Conservation (phyloP, 129 eudicot species). For the Escallonia rubra region DNA sequence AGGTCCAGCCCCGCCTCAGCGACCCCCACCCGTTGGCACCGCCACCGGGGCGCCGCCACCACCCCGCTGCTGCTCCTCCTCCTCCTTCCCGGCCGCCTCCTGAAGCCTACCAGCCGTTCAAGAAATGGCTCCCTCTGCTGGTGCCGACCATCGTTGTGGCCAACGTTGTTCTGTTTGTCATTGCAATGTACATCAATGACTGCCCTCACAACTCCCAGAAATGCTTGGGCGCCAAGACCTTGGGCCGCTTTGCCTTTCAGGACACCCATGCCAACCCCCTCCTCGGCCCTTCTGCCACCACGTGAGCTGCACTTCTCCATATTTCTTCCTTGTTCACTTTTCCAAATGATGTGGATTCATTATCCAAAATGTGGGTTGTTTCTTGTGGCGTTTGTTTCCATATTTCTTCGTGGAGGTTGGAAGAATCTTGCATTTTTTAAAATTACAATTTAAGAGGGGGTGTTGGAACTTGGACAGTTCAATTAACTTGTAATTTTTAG, state of each 20-base stretch:
- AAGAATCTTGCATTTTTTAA: neutral
- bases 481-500: too few species aligned
- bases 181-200: conserved; percentile 52
- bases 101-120: conserved; percentile 26
- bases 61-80: conserved; percentile 5
- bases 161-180: conserved; percentile 39
- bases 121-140: conserved; percentile 59
- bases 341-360: neutral
- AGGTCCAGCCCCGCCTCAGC: conserved; percentile 32
- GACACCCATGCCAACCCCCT: conserved; percentile 54
- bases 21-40: conserved; percentile 16
- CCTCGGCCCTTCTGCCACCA: conserved; percentile 68
- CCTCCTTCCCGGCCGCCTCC: conserved; percentile 16
- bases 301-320: conserved; percentile 28
- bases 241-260: conserved; percentile 68
- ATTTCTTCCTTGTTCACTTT: neutral
- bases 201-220: conserved; percentile 41
- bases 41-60: conserved; percentile 11
- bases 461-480: too few species aligned
- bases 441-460: too few species aligned
- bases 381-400: neutral
- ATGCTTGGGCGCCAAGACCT: conserved; percentile 36
- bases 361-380: neutral
- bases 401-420: neutral
- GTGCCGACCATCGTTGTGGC: conserved; percentile 45